A percentile compares a stretch with the other conserved stretches of the same genome.
Conservation (phyloP, 129 eudicot species). For the Silybum marianum region DNA sequence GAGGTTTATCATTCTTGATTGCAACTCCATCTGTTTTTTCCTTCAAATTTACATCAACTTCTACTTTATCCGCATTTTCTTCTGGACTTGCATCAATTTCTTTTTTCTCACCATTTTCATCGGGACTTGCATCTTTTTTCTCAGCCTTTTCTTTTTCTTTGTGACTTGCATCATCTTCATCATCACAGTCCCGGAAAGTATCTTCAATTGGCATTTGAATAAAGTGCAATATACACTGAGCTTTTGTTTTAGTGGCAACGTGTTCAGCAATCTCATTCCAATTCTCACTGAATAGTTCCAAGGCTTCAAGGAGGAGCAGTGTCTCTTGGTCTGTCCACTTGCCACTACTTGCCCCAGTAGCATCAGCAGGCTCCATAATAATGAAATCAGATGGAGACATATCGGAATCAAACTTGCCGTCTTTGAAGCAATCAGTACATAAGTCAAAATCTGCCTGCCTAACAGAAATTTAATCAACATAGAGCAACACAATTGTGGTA, state of each 20-base stretch:
- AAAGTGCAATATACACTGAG: conserved; percentile 95
- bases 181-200: conserved; percentile 60
- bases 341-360: conserved; percentile 87
- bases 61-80: conserved; percentile 26
- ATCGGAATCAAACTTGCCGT: conserved; percentile 84
- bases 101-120: conserved; percentile 17
- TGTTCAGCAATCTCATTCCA: conserved; percentile 99
- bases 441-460: conserved; percentile 98
- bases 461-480: conserved; percentile 42
- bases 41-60: conserved; percentile 31
- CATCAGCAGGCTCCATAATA: conserved; percentile 96
- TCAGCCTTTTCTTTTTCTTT: conserved; percentile 34
- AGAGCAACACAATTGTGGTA: conserved; percentile 9
- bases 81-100: background rate
- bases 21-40: conserved; percentile 18
- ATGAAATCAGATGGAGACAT: conserved; percentile 97
- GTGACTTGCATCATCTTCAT: conserved; percentile 32
- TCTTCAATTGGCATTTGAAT: conserved; percentile 99
- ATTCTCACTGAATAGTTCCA: conserved; percentile 84
- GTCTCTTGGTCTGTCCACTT: conserved; percentile 99
- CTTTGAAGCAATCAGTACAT: conserved; percentile 90
- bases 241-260: conserved; percentile 96
- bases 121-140: conserved; percentile 25
- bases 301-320: conserved; percentile 93
- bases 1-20: conserved; percentile 27